Percentiles rank a stretch among this genome's conserved stretches.
Conservation (phyloP, 2,329 filamentous ascomycete genomes). For the Penicillium sclerotiorum region DNA sequence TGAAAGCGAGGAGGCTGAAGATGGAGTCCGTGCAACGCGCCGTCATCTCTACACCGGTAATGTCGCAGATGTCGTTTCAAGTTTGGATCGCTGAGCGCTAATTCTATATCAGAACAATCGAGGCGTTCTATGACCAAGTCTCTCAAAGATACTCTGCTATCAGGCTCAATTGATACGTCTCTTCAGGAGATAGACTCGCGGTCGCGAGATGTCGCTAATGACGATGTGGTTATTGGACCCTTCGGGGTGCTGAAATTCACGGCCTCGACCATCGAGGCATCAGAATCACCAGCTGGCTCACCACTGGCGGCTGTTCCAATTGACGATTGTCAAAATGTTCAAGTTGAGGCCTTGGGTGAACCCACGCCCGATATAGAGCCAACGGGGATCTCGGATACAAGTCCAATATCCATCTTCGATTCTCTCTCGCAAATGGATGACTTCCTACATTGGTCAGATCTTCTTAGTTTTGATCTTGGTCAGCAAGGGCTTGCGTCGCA, state of each 20-base stretch:
- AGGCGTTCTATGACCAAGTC: constrained; percentile 36
- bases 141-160: constrained; percentile 27
- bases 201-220: constrained; percentile 24
- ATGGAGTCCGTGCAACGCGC: constrained; percentile 24
- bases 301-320: too few relatives aligned
- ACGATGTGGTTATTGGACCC: constrained; percentile 32
- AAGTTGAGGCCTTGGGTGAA: background rate
- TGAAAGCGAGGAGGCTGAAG: constrained; percentile 9
- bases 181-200: constrained; percentile 35
- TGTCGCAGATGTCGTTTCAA: background rate
- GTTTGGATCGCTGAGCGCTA: background rate
- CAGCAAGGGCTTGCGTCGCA: constrained; percentile 18
- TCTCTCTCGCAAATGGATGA: constrained; percentile 30
- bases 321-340: background rate
- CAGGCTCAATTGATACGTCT: constrained; percentile 35
- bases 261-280: too few relatives aligned
- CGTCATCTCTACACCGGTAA: constrained; percentile 37
- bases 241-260: constrained; percentile 34
- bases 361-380: background rate
- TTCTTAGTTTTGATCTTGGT: constrained; percentile 33
- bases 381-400: constrained; percentile 9
- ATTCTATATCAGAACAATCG: constrained; percentile 26
- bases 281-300: too few relatives aligned
- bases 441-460: constrained; percentile 37
- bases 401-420: constrained; percentile 20